These are phyloP conservation scores for Pseudopyrenochaeta lycopersici DNA, from an alignment of 2,329 filamentous ascomycete genomes.

Conservation along the genomic window DNA sequence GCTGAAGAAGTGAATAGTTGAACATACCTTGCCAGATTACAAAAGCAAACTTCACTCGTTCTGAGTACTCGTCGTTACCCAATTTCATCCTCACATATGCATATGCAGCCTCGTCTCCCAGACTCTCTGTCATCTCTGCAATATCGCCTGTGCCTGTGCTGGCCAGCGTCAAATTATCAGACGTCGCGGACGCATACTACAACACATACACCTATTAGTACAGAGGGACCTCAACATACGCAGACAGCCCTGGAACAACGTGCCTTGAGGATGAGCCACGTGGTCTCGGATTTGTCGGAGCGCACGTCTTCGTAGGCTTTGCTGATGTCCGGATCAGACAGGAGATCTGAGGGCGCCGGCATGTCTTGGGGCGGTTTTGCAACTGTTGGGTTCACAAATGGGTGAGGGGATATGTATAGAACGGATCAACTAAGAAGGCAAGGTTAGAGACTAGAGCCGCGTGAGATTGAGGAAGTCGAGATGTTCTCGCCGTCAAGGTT, in stretches of 20 bases:
- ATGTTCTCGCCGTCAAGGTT: conserved; percentile 6
- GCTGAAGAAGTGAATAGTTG: no score
- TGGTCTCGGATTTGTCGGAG: conserved; percentile 70
- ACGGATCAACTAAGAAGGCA: neutral
- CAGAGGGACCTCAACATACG: no score
- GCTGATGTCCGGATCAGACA: conserved; percentile 63
- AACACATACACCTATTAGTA: neutral
- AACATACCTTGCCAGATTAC: conserved; percentile 73
- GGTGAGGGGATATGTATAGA: neutral
- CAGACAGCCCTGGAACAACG: conserved; percentile 35
- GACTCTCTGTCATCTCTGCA: conserved; percentile 62
- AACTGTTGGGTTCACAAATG: neutral
- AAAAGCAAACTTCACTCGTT: conserved; percentile 73
- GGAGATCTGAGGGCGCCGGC: conserved; percentile 41
- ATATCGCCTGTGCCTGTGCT: conserved; percentile 69
- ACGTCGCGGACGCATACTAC: conserved; percentile 53
- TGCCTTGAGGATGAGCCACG: conserved; percentile 74
- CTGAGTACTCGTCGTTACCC: conserved; percentile 75
- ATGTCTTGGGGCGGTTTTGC: no score
- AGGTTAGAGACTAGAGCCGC: no score
- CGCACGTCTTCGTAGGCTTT: conserved; percentile 73
- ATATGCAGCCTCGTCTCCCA: conserved; percentile 72
- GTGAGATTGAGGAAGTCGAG: conserved; percentile 22
- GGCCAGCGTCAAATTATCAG: conserved; percentile 65
- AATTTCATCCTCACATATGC: conserved; percentile 68